Base-by-base conservation (phyloP, 2,329 filamentous ascomycete species). In the Alternaria sp. region DNA sequence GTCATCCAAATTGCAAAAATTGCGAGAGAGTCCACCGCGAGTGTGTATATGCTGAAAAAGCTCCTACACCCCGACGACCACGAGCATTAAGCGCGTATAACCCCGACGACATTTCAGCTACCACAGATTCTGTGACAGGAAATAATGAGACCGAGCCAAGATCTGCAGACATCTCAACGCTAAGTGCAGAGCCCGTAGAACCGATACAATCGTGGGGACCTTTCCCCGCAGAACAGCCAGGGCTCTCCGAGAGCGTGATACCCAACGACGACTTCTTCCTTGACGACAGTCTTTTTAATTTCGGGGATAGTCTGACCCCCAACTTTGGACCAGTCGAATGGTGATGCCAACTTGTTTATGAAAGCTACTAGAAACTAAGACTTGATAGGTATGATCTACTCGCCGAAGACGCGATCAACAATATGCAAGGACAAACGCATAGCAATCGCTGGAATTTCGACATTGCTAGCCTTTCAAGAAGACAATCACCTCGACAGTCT, bases 261-360 rank as follows among this genome's bases (percentile, higher is more conserved):
- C 65, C 65, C 30, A 65, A 68, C n/a, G 68, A 69, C 16, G 60
- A 66, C 59, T 68, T 74, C 63, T 55, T 74, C 59, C 14, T 70
- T 62, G 57, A 74, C 64, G 56, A 64, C 66, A 64, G 65, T 53
- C 38, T 66, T 40, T 63, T 79, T 75, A 63, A 57, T n/a, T 64
- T 68, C 34, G 60, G 59, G 11, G 63, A 70, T 27, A 71, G 74
- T 3, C 74, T 77, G 18, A 75, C 76, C 20, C 71, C 78, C 4
- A 78, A 81, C 48, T 74, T 79, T 22, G 82, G 81, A 22, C 81
- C 82, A 16, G 71, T 83, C 41, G 78, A 81, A 63, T 84, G 82
- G 82, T 60, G 45, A 43, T 6, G 20, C 44, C 38, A 8, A 36
- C 30, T 25, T 22, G 40, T 16, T n/a, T 20, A 12, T 22, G 4